phyloP scores from a whole-genome alignment of 1,139 yeast species.

The Pichiaceae sp. region DNA sequence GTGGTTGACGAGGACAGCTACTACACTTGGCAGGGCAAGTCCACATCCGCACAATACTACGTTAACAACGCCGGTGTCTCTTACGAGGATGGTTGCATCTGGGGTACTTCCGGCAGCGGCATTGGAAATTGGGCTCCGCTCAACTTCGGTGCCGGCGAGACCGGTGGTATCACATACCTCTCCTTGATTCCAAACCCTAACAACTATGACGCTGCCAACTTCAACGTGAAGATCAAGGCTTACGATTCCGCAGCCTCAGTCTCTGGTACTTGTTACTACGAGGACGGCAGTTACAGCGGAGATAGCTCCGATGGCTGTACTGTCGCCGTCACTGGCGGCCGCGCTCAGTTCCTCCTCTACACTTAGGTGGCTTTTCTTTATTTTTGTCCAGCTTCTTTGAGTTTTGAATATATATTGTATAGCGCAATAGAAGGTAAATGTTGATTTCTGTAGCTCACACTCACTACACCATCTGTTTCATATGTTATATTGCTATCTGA shows the following conservation, averaged over 20 bases:
- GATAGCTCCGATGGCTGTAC: conserved; percentile 70
- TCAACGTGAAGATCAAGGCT: conserved; percentile 62
- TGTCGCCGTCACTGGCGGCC: conserved; percentile 58
- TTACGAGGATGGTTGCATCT: conserved; percentile 63
- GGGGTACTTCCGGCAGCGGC: conserved; percentile 61
- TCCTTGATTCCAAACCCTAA: conserved; percentile 81
- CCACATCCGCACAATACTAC: conserved; percentile 71
- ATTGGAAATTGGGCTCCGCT: conserved; percentile 84
- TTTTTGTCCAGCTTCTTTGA: background rate
- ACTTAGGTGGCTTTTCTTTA: conserved; percentile 15
- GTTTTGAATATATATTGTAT: too few relatives aligned
- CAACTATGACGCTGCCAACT: conserved; percentile 54
- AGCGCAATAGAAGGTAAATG: too few relatives aligned
- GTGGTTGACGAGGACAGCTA: conserved; percentile 58
- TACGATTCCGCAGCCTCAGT: conserved; percentile 41
- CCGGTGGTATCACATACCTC: conserved; percentile 53
- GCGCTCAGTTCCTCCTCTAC: conserved; percentile 58
- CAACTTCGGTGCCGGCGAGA: conserved; percentile 66
- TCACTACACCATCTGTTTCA: too few relatives aligned
- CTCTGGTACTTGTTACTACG: conserved; percentile 57
- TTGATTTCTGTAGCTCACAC: too few relatives aligned
- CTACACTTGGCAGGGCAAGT: conserved; percentile 57
- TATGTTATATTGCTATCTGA: too few relatives aligned
- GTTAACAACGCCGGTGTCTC: conserved; percentile 78
- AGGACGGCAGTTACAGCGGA: conserved; percentile 55